These are phyloP conservation scores for Pisolithus orientalis DNA, from an alignment of 768 basidiomycete species.

Conservation along the genomic window DNA sequence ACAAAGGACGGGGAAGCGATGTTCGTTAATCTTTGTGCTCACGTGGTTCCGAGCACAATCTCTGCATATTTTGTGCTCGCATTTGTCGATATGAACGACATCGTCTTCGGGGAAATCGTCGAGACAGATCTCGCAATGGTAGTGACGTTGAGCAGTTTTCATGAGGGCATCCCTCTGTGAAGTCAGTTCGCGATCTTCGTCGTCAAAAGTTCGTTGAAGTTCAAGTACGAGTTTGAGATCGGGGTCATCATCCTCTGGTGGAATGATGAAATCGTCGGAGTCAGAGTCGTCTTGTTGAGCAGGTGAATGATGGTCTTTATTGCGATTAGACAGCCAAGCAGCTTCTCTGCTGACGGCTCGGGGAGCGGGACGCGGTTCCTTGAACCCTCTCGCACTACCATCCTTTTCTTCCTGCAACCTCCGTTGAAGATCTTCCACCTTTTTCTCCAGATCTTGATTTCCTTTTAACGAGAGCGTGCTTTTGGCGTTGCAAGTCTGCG, in stretches of 20 bases:
- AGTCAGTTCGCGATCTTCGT: conserved; percentile 32
- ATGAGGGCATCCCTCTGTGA: conserved; percentile 27
- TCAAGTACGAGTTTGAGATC: conserved; percentile 19
- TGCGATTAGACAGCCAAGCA: neutral
- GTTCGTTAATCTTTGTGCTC: conserved; percentile 42
- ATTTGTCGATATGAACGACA: conserved; percentile 36
- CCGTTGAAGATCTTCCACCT: conserved; percentile 9
- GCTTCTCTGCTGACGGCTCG: neutral
- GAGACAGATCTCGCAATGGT: conserved; percentile 52
- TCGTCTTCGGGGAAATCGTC: conserved; percentile 41
- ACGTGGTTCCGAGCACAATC: conserved; percentile 42
- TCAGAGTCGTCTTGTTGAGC: neutral
- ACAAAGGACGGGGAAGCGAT: conserved; percentile 54
- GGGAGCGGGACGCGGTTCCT: conserved; percentile 4
- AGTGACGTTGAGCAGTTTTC: conserved; percentile 28
- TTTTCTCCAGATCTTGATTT: conserved; percentile 23
- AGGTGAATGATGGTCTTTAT: neutral
- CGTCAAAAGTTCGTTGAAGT: conserved; percentile 35
- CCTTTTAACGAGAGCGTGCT: conserved; percentile 14
- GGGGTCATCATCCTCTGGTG: conserved; percentile 6
- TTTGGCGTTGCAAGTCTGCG: conserved; percentile 30
- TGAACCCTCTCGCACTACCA: neutral
- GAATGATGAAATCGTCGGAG: neutral
- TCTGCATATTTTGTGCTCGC: conserved; percentile 50
- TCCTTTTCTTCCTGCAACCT: conserved; percentile 2